Base-by-base conservation (phyloP, 352 stramenopile species). In the Pythium pyrilobum region DNA sequence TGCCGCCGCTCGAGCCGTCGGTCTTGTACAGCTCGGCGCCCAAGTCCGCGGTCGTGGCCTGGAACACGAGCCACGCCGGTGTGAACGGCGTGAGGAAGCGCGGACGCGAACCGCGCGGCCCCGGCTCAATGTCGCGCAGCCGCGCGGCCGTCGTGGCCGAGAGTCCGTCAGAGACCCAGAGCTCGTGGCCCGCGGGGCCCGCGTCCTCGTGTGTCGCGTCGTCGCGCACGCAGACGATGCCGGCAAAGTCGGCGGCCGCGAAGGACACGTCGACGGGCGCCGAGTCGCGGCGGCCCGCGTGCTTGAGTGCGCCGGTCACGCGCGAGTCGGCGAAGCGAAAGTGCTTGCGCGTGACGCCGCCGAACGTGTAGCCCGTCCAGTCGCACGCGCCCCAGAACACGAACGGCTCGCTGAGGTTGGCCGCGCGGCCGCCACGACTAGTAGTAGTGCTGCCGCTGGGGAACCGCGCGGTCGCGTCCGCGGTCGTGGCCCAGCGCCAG, bases 321-420 rank as follows among this genome's bases (percentile, higher is more conserved):
- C 16, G 23, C 28, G 80, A 93, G 57, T 96, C 85, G 7, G 78
- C 62, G 42, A 95, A 90, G 33, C 84, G 79, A 52, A 96, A 96
- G 31, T 74, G 55, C 36, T 67, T 66, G 29, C 85, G 66, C 24
- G 42, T 46, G 12, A 50, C 45, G 37, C 72, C 69, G 18, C 70
- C 74, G 48, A 80, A 95, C 4, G 42, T 45, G 44, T 78, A 89
- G 1, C 74, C 79, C 7, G 58, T 38, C 85, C 85, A 96, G 20
- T 84, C 78, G 39, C 85, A 96, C 15, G 71, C 50, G n/a, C 68
- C 65, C 55, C 68, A 89, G 55, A 87, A 96, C n/a, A 89, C 74
- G 40, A 70, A 81, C 21, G 67, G 54, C 47, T 77, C 66, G 10
- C 37, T 64, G 4, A 62, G 16, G 28, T 59, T 63, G 33, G 12